Conservation (phyloP, 371 early-diverging fungal genomes). For the Mucor racemosus region DNA sequence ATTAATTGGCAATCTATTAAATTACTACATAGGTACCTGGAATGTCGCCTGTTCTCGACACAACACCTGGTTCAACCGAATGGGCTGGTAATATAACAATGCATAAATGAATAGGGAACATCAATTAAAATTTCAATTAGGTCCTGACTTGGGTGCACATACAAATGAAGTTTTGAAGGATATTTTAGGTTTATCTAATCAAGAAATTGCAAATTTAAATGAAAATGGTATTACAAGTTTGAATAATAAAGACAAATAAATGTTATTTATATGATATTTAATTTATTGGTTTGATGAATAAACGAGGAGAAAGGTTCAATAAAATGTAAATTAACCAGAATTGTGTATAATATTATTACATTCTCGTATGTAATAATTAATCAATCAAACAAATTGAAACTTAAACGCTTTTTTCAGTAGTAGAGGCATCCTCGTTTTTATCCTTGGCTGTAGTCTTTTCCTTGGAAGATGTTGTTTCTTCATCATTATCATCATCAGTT, state of each 20-base stretch:
- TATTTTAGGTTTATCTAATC: conserved; percentile 32
- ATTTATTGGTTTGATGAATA: not conserved
- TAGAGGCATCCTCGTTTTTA: not conserved
- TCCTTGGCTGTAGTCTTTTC: not conserved
- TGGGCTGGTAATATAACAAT: conserved; percentile 50
- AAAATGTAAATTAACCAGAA: not conserved
- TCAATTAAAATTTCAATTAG: conserved; percentile 1
- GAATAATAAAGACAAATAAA: not conserved
- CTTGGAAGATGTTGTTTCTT: not conserved
- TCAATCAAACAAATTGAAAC: not conserved
- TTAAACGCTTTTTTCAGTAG: not conserved
- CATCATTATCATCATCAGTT: not conserved
- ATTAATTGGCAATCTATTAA: not conserved
- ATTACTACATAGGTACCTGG: conserved; percentile 44
- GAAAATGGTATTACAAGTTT: conserved; percentile 29
- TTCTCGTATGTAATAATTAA: not conserved
- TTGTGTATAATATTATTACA: not conserved
- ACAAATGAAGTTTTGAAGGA: conserved; percentile 44
- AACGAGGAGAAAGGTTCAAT: not conserved
- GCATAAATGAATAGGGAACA: not conserved
- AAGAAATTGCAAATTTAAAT: conserved; percentile 35
- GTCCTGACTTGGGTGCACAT: conserved; percentile 58
- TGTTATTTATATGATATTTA: not conserved
- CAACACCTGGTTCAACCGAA: conserved; percentile 56
- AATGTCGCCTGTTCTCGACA: conserved; percentile 48